phyloP scores from a whole-genome alignment of 306 rosid species.

The Citrullus mucosospermus region DNA sequence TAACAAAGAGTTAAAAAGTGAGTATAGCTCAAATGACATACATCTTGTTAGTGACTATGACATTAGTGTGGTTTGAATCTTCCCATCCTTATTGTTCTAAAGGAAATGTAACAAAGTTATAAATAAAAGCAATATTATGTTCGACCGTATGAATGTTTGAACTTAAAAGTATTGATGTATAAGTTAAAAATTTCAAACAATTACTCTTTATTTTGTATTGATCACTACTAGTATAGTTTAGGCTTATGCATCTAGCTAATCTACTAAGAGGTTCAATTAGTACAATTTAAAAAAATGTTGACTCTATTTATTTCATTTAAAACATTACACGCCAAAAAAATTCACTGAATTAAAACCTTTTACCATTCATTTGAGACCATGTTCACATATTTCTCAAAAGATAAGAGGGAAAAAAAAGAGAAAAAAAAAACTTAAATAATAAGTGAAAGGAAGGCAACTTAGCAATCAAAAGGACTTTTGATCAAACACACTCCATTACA shows the following conservation, averaged over 20 bases:
- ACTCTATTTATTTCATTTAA: background rate
- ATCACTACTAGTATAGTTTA: background rate
- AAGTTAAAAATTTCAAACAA: background rate
- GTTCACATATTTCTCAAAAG: background rate
- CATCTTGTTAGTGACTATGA: no score
- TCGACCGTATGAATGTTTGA: no score
- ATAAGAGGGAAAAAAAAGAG: background rate
- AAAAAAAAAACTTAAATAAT: background rate
- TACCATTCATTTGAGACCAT: background rate
- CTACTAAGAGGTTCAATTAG: background rate
- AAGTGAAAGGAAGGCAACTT: background rate
- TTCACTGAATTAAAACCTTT: background rate
- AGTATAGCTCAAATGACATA: no score
- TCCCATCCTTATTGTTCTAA: no score
- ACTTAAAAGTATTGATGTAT: no score
- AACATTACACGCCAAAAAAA: background rate
- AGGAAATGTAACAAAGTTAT: no score
- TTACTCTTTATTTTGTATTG: background rate
- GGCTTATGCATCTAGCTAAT: background rate
- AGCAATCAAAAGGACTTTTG: background rate
- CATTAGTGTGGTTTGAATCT: no score
- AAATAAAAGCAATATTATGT: no score
- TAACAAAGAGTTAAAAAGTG: no score
- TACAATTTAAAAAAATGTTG: background rate
- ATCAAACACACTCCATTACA: background rate